Evolutionary conservation across 306 rosid genomes (phyloP).

Genomic region (Lathyrus tuberosus): DNA sequence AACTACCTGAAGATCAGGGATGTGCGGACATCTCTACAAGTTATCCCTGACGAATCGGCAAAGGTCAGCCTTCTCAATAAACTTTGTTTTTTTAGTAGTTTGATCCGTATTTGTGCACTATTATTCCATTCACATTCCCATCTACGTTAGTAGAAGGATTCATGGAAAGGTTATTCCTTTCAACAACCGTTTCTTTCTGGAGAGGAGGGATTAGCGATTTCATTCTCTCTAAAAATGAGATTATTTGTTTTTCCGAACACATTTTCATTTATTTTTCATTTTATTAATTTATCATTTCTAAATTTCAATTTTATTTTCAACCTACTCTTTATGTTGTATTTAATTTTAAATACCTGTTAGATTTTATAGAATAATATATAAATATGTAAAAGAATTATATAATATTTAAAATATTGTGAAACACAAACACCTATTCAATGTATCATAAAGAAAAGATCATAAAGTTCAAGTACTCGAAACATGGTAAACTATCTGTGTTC

Average conservation of each 20-base stretch:
- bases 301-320: not conserved
- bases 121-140: constrained; percentile 5
- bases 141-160: not conserved
- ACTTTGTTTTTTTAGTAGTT: constrained; percentile 30
- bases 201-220: not conserved
- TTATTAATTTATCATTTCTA: not conserved
- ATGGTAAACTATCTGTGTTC: not conserved
- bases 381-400: not conserved
- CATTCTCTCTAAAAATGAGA: not conserved
- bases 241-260: not conserved
- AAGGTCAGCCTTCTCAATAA: constrained; percentile 50
- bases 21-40: constrained; percentile 79
- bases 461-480: not conserved
- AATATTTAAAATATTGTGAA: no score
- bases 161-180: constrained; percentile 3
- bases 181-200: not conserved
- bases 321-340: not conserved
- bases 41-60: constrained; percentile 60
- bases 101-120: constrained; percentile 26
- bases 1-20: constrained; percentile 89
- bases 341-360: not conserved
- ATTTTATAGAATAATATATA: not conserved
- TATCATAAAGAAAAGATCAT: not conserved
- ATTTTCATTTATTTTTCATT: not conserved
- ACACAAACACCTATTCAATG: not conserved